Evolutionary conservation across 1,139 yeast species (phyloP), one percentile per base, ranked within the genome.

Genomic region (Hemisphaericaspora lyxosophila): DNA sequence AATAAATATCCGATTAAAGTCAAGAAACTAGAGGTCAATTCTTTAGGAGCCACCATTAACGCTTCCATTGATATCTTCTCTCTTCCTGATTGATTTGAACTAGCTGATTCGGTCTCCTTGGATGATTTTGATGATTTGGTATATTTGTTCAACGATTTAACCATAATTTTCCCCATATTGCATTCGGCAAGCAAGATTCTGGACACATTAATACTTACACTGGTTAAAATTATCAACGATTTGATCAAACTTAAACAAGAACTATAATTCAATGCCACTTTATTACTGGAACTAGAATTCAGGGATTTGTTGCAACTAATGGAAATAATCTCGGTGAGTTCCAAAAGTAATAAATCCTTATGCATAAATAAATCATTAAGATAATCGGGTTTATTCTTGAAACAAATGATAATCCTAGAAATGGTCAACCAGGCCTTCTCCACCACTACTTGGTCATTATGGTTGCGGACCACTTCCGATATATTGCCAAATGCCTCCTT

Each of bases 21-120:
- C 16, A 88, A 59, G 18, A 84, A 68, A 17, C 79, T 71, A 1
- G 76, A 51, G 23, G 85, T 59, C 26, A 86, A 57, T 17, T 82
- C 86, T 47, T 82, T 82, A 1, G 94, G 90, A 4, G 82, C 78
- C 38, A 83, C 80, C 79, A 88, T 84, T 30, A 89, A 62, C 0
- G 87, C 78, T 51, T 86, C 95, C 2, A 83, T 39, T 3, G 51
- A 48, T 2, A 45, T 47, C 8, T 44, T 38, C 12, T 41, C 41
- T 16, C 22, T 19, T 3, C 26, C 27, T 15, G 24, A 14, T 11
- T 26, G 24, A 3, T 28, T 14, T 4, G 23, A 18, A 12, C n/a
- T 7, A 7, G 18, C 11, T 3, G 36, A 35, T 15, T 31, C 34
- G 4, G 28, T 20, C 14, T 23, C 30, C n/a, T 35, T 33, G n/a